Base-by-base conservation (phyloP, 2,329 filamentous ascomycete species). In the Graphilbum ipis-grandicollis region DNA sequence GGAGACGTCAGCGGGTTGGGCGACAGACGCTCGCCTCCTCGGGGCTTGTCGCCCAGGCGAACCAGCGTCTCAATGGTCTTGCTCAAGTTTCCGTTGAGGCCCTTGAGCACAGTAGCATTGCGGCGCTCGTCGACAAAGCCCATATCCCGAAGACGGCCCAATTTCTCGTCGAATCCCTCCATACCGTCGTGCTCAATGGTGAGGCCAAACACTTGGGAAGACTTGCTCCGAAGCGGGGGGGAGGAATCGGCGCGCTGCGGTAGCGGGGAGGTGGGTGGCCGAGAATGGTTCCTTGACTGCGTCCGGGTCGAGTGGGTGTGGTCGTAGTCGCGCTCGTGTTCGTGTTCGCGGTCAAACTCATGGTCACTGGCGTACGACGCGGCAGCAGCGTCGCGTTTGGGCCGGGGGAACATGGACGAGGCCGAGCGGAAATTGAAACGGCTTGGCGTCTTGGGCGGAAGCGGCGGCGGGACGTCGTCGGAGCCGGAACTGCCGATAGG, bases 111-210 rank as follows among this genome's bases (percentile, higher is more conserved):
- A 36, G 79, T 29, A 5, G 73, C 66, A 50, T 94, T 96, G 41
- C 80, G 73, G 47, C 79, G 81, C 31, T 79, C 75, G 51, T 98
- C 85, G 4, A 62, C 63, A 49, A 98, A 98, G 0, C 90, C 90
- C 85, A 96, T 93, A 39, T 94, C 85, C 38, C 75, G 71, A 39
- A 98, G 59, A 36, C 73, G 75, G 3, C 65, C 63, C 52, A 96
- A 57, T 54, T 96, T 96, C 35, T 68, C 65, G 31, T 92, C 83
- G 38, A 76, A 66, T 45, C 79, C 65, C 33, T 33, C 33, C 14
- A 26, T 12, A 14, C 19, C 26, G 36, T 66, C 63, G 33, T 60
- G 56, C 29, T 66, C 68, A 19, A 90, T 62, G 33, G 71, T 75
- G 10, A 75, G 72, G 4, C 80, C 80, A 52, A 88, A 83, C 9